Conservation (phyloP, 176 grass and related monocot species). For the Dendrocalamus sinicus region DNA sequence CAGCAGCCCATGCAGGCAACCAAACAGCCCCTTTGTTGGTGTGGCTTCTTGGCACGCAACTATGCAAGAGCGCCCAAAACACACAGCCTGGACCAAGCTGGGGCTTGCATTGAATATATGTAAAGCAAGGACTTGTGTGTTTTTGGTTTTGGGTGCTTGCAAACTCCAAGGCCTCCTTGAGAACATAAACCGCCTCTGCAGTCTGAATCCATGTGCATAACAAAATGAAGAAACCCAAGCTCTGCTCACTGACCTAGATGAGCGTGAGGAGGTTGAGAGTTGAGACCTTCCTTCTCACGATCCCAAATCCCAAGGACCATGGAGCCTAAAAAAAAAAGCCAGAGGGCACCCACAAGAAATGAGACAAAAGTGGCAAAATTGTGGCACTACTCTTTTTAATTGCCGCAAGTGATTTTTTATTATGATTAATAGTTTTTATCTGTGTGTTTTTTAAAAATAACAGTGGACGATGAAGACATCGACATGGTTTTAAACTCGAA, state of each 20-base stretch:
- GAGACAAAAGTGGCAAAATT: neutral
- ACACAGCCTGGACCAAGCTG: constrained; percentile 13
- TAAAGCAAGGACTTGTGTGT: constrained; percentile 3
- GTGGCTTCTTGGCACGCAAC: neutral
- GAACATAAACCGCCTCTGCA: constrained; percentile 36
- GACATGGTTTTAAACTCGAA: too few relatives aligned
- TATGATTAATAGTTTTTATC: too few relatives aligned
- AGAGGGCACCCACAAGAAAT: neutral
- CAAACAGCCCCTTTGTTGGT: too few relatives aligned
- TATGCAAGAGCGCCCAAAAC: constrained; percentile 15
- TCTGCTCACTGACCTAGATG: constrained; percentile 27
- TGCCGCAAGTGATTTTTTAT: fast-evolving
- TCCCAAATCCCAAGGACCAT: constrained; percentile 27
- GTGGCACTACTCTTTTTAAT: too few relatives aligned
- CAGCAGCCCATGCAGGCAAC: too few relatives aligned
- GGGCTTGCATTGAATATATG: constrained; percentile 16
- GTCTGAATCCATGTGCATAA: constrained; percentile 36
- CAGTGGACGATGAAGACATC: fast-evolving
- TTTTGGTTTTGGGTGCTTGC: neutral
- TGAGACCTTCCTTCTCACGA: neutral
- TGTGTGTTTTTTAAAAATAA: too few relatives aligned
- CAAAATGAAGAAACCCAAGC: neutral
- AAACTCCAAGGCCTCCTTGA: constrained; percentile 37
- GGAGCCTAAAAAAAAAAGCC: neutral
- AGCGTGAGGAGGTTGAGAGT: constrained; percentile 37